Percentiles rank a stretch among this genome's conserved stretches.
Evolutionary conservation across 768 basidiomycete genomes (phyloP).

Genomic region (Trametopsis cervina): DNA sequence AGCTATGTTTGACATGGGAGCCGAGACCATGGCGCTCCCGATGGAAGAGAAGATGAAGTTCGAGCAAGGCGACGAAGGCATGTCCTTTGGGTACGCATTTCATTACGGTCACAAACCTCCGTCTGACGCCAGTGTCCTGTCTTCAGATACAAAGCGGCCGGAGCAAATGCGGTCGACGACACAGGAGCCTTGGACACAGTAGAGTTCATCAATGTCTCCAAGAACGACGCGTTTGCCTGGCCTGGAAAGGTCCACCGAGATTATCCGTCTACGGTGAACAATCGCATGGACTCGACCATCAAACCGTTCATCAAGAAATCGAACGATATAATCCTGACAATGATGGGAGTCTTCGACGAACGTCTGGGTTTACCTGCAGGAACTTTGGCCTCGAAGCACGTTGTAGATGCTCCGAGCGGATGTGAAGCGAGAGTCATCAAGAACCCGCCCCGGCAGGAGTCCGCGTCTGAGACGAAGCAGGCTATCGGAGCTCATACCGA

Average conservation of each 20-base stretch:
- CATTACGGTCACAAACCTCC: not conserved
- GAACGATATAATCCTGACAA: conserved; percentile 21
- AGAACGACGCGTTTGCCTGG: conserved; percentile 30
- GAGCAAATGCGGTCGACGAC: conserved; percentile 28
- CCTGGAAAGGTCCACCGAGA: conserved; percentile 25
- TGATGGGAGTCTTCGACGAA: conserved; percentile 26
- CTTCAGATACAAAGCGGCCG: conserved; percentile 24
- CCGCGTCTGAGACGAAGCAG: conserved; percentile 15
- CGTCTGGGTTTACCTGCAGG: conserved; percentile 28
- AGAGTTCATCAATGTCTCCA: conserved; percentile 31
- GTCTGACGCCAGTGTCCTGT: not conserved
- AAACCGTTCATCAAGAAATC: conserved; percentile 25
- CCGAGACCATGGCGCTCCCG: conserved; percentile 33
- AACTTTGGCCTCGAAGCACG: conserved; percentile 21
- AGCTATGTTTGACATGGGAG: conserved; percentile 37
- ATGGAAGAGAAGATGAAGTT: conserved; percentile 36
- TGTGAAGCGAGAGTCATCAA: conserved; percentile 27
- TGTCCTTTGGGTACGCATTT: conserved; percentile 29
- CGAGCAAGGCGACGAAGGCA: conserved; percentile 37
- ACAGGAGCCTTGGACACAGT: conserved; percentile 25
- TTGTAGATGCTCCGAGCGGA: conserved; percentile 21
- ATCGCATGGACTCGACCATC: conserved; percentile 23
- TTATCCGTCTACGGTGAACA: conserved; percentile 26
- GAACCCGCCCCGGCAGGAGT: conserved; percentile 22
- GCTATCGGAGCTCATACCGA: conserved; percentile 30